A percentile compares a stretch with the other conserved stretches of the same genome.
phyloP scores from a whole-genome alignment of 345 rosid genomes.

The Eucalyptus cladocalyx region DNA sequence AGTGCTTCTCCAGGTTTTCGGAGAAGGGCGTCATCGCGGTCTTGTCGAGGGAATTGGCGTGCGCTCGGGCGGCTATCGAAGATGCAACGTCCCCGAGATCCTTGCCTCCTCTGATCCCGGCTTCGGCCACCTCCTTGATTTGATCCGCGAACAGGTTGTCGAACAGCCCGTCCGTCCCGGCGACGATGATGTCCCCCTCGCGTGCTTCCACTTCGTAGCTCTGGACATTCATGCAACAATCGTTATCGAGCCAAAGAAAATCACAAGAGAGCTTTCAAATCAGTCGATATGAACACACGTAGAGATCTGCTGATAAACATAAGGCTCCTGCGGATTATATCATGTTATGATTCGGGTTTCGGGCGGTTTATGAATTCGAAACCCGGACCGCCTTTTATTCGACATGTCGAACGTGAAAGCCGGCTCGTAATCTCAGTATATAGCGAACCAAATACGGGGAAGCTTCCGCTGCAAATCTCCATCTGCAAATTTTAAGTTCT shows the following conservation, averaged over 20 bases:
- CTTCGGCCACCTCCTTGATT: background rate
- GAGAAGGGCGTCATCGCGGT: background rate
- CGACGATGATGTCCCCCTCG: background rate
- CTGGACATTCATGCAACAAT: background rate
- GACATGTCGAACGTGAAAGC: background rate
- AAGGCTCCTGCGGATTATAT: background rate
- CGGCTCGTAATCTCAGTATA: background rate
- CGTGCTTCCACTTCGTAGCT: background rate
- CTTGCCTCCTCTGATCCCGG: background rate
- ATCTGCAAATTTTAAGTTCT: background rate
- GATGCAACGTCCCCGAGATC: background rate
- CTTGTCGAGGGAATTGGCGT: background rate
- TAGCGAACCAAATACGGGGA: background rate
- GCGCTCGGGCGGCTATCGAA: background rate
- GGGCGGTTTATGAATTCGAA: background rate
- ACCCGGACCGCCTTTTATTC: background rate
- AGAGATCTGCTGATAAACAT: background rate
- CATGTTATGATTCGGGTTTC: background rate
- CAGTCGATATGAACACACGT: background rate
- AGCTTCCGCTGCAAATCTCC: background rate
- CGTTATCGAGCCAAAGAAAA: background rate
- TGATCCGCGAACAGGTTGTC: background rate
- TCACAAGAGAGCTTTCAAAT: background rate
- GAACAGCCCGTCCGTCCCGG: background rate
- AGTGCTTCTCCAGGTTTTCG: background rate